Conservation (phyloP, 2,329 filamentous ascomycete species). For the Ramularia collo-cygni region DNA sequence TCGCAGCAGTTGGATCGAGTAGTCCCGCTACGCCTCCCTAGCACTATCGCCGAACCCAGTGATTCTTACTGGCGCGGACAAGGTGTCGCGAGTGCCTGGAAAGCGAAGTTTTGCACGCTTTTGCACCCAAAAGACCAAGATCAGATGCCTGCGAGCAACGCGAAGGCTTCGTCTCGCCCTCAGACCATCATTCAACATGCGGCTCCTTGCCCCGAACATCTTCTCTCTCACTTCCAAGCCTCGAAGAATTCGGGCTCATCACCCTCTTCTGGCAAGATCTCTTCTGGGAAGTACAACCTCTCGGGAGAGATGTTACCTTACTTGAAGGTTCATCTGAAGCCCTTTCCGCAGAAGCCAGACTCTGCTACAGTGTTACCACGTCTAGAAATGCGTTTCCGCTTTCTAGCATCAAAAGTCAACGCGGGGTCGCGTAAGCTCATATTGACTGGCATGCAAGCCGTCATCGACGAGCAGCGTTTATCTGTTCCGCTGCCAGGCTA, state of each 20-base stretch:
- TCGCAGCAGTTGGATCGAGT: neutral
- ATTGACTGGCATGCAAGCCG: slow-evolving; percentile 11
- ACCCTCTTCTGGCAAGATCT: no score
- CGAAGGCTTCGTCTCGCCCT: neutral
- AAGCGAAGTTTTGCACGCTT: neutral
- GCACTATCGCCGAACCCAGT: no score
- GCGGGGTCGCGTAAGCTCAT: slow-evolving; percentile 2
- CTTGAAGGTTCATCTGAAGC: slow-evolving; percentile 8
- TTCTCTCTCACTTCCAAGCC: slow-evolving; percentile 9
- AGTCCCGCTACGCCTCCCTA: no score
- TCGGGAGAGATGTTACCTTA: slow-evolving; percentile 1
- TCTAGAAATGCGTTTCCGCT: slow-evolving; percentile 13
- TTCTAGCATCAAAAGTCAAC: slow-evolving; percentile 1
- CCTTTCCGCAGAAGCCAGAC: neutral
- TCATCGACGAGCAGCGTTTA: slow-evolving; percentile 13
- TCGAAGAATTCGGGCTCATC: no score
- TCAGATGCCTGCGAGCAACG: neutral
- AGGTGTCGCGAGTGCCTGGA: neutral
- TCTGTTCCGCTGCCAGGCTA: slow-evolving; percentile 16
- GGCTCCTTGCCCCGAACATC: slow-evolving; percentile 2
- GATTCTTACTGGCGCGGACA: slow-evolving; percentile 6
- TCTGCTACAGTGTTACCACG: slow-evolving; percentile 6
- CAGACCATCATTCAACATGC: slow-evolving; percentile 1
- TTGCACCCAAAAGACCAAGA: neutral
- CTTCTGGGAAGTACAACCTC: neutral